Percentiles rank a stretch among this genome's conserved stretches.
Evolutionary conservation across 352 stramenopile genomes (phyloP).

Genomic region (Phytophthora citricola): DNA sequence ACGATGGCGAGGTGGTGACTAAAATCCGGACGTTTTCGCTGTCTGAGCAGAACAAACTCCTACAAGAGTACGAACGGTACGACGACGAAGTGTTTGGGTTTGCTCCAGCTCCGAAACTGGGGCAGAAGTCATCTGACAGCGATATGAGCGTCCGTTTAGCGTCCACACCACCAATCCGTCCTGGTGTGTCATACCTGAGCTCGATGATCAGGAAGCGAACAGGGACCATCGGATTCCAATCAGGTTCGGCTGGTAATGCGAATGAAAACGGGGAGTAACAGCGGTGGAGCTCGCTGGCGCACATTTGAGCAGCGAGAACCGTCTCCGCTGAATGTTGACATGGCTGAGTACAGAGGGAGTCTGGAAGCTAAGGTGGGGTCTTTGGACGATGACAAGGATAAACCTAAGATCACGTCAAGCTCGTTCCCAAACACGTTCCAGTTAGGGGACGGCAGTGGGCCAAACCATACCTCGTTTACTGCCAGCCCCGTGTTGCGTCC

Average conservation of each 20-base stretch:
- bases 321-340: constrained; percentile 50
- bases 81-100: constrained; percentile 79
- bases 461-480: constrained; percentile 53
- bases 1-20: constrained; percentile 43
- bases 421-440: constrained; percentile 75
- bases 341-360: constrained; percentile 38
- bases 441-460: constrained; percentile 46
- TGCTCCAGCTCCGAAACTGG: constrained; percentile 20
- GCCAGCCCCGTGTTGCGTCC: constrained; percentile 65
- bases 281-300: constrained; percentile 43
- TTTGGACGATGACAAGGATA: constrained; percentile 48
- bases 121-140: constrained; percentile 51
- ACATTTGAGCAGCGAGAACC: constrained; percentile 48
- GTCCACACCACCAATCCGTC: constrained; percentile 61
- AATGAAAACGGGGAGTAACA: constrained; percentile 44
- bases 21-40: constrained; percentile 61
- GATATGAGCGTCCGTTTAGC: constrained; percentile 47
- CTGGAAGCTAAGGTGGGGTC: constrained; percentile 46
- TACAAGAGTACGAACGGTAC: constrained; percentile 72
- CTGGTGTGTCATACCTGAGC: constrained; percentile 39
- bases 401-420: constrained; percentile 48
- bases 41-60: constrained; percentile 48
- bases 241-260: constrained; percentile 42
- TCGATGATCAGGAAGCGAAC: constrained; percentile 55
- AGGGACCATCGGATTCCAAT: constrained; percentile 42